phyloP scores from a whole-genome alignment of 768 basidiomycete genomes.

The Amanita phalloides region DNA sequence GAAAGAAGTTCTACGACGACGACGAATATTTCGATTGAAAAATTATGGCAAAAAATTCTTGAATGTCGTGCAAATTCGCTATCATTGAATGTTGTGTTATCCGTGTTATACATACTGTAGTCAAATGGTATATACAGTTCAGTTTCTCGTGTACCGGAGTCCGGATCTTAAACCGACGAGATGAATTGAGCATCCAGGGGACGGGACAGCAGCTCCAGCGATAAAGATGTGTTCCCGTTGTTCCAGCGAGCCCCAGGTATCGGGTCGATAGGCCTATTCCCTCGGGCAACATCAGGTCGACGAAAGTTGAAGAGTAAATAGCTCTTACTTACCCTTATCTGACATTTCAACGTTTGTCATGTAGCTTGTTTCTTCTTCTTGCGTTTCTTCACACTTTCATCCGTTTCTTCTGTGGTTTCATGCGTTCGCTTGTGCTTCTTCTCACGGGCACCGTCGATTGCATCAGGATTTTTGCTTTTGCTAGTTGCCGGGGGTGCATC shows the following conservation, averaged over 20 bases:
- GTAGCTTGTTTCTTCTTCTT: constrained; percentile 20
- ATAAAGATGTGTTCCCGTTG: too few relatives aligned
- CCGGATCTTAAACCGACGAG: too few relatives aligned
- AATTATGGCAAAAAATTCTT: not conserved
- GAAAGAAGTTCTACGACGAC: not conserved
- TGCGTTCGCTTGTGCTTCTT: constrained; percentile 22
- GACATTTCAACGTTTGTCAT: not conserved
- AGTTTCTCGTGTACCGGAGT: too few relatives aligned
- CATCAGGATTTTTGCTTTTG: constrained; percentile 7
- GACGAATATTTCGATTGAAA: not conserved
- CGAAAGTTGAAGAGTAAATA: not conserved
- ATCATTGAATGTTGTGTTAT: too few relatives aligned
- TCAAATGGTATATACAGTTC: too few relatives aligned
- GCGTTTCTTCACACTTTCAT: constrained; percentile 20
- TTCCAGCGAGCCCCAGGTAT: too few relatives aligned
- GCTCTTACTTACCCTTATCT: not conserved
- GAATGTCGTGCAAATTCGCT: not conserved
- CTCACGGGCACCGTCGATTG: constrained; percentile 19
- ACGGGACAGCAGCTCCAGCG: too few relatives aligned
- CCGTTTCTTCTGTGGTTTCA: constrained; percentile 11
- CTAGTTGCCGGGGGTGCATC: constrained; percentile 28
- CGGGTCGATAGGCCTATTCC: too few relatives aligned
- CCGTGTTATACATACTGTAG: too few relatives aligned
- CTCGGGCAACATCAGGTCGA: too few relatives aligned
- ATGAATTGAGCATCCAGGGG: too few relatives aligned